A percentile compares a stretch with the other conserved stretches of the same genome.
phyloP scores from a whole-genome alignment of 352 stramenopile genomes.

The Pythium angustatum region DNA sequence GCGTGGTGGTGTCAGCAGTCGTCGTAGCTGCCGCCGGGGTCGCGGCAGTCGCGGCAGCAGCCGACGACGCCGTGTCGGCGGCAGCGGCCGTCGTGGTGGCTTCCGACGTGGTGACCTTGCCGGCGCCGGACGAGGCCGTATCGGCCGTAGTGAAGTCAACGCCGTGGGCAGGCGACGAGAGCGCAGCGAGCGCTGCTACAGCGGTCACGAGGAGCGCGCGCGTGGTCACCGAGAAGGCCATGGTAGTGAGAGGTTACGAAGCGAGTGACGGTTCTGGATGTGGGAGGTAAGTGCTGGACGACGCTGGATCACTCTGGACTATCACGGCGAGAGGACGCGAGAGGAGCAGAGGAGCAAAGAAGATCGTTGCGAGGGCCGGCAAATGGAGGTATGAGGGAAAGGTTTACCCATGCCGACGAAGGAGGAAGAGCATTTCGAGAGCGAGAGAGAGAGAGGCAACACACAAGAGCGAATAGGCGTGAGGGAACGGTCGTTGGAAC shows the following conservation, averaged over 20 bases:
- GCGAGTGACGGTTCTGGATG: constrained; percentile 3
- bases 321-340: no score
- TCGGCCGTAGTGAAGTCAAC: constrained; percentile 21
- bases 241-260: neutral
- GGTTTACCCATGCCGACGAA: neutral
- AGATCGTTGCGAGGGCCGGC: constrained; percentile 12
- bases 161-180: constrained; percentile 15
- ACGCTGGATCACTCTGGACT: constrained; percentile 18
- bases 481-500: constrained; percentile 7
- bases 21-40: neutral
- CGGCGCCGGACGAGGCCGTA: constrained; percentile 7
- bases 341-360: neutral
- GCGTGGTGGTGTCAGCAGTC: neutral
- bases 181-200: constrained; percentile 15
- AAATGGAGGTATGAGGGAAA: constrained; percentile 25
- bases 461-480: constrained; percentile 7
- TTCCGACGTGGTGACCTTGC: neutral
- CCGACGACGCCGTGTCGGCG: neutral
- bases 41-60: constrained; percentile 3
- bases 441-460: neutral
- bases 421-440: neutral
- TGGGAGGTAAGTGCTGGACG: constrained; percentile 24
- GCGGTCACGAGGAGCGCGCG: constrained; percentile 19
- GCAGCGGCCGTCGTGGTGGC: neutral
- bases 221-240: constrained; percentile 26